Evolutionary conservation across 495 filamentous ascomycete genomes (phyloP), one percentile per base, ranked within the genome.

Genomic region (Penicillium coffeae): DNA sequence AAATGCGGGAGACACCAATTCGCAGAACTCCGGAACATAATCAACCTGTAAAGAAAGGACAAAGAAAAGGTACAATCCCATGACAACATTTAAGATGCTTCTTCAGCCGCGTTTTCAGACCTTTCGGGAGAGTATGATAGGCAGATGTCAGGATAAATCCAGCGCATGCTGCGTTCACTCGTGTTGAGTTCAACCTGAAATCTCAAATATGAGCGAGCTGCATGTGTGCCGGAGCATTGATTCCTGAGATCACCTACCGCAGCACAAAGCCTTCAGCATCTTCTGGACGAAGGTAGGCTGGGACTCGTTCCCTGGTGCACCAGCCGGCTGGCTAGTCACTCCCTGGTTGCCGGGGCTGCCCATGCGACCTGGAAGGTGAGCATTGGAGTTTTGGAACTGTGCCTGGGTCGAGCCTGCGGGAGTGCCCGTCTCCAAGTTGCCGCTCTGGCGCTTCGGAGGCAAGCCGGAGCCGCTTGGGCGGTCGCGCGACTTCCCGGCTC

Each of bases 301-400:
- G 60, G 72, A 52, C 40, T 80, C 76, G 59, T 64, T 70, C 36
- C 62, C 71, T 47, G 69, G 73, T 44, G 50, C 51, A 41, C 68
- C 70, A 33, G 54, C 45, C 48, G 70, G 71, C 52, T 80, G 79
- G 51, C 68, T 76, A 51, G 70, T 72, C 65, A 78, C 69, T 21
- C 67, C 70, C 47, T 76, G 78, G 56, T 83, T 83, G 16, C 72
- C 71, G 45, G 76, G 72, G 56, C 75, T 83, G 32, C 69, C 63
- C 60, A 86, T 76, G 51, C 83, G 76, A 50, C 79, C 80, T 20
- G 85, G 82, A 48, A 94, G 80, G 68, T 94, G 90, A 56, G 88
- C 86, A 59, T 85, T 87, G 69, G 87, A 90, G 75, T 84, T 87
- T 72, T 90, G 87, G 75, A 94, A 95, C 62, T 95, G 90, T 48